Conservation (phyloP, 345 rosid species). For the Arabidopsis thaliana region DNA sequence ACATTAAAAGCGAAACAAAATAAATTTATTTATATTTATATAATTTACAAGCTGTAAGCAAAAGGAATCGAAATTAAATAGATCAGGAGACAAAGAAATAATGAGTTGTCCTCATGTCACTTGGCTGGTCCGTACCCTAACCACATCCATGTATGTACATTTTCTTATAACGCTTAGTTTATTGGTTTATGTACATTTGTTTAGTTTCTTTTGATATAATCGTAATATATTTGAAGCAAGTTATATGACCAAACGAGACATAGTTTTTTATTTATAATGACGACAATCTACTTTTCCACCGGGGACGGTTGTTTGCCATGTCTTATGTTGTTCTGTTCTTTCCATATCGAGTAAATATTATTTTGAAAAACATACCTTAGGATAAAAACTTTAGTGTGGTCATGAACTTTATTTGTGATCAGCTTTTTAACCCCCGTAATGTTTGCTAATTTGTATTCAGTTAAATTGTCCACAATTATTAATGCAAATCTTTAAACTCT, state of each 20-base stretch:
- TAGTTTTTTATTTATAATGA: neutral
- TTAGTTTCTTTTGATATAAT: neutral
- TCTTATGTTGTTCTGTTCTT: too few relatives aligned
- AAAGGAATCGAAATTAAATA: conserved; percentile 30
- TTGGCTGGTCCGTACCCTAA: conserved; percentile 25
- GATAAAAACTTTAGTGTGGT: too few relatives aligned
- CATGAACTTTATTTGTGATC: too few relatives aligned
- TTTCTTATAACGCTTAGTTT: neutral
- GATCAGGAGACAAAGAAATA: conserved; percentile 38
- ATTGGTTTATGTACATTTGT: neutral
- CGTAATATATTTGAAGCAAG: neutral
- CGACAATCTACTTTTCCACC: neutral
- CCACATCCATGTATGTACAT: neutral
- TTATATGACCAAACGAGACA: neutral
- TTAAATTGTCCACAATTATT: neutral
- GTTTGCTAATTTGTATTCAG: neutral
- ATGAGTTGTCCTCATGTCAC: conserved; percentile 41
- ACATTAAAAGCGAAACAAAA: conserved; percentile 39
- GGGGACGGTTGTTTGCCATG: too few relatives aligned
- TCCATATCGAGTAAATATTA: too few relatives aligned
- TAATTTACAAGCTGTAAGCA: conserved; percentile 31
- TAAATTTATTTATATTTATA: neutral
- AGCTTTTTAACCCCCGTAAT: too few relatives aligned
- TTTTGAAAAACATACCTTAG: too few relatives aligned
- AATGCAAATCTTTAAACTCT: neutral